Evolutionary conservation across 192 early-diverging fungal genomes (phyloP).

Genomic region (Backusella circina): DNA sequence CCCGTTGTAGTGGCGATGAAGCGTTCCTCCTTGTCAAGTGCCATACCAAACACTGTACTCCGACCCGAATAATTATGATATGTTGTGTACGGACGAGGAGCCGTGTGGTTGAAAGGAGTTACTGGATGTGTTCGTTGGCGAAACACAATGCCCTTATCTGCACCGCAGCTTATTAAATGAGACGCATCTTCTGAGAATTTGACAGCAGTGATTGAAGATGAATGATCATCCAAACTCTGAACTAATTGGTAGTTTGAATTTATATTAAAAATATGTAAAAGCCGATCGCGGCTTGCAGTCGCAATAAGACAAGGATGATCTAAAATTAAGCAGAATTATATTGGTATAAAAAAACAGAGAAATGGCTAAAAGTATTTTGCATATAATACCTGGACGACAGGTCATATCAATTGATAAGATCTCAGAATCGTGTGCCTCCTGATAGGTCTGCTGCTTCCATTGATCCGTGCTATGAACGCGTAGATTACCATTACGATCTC

Average conservation of each 20-base stretch:
- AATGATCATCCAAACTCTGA: conserved; percentile 83
- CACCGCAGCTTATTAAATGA: conserved; percentile 71
- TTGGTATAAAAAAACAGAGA: neutral
- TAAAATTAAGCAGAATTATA: neutral
- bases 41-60: conserved; percentile 74
- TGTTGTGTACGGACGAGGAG: conserved; percentile 34
- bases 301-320: conserved; percentile 55
- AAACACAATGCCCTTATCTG: conserved; percentile 82
- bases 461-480: conserved; percentile 58
- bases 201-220: conserved; percentile 75
- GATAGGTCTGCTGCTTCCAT: conserved; percentile 55
- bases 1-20: conserved; percentile 63
- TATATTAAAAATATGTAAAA: conserved; percentile 75
- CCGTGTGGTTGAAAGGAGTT: conserved; percentile 32
- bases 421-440: conserved; percentile 80
- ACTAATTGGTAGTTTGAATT: conserved; percentile 55
- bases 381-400: conserved; percentile 5
- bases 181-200: conserved; percentile 61
- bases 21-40: conserved; percentile 47
- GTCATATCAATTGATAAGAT: conserved; percentile 75
- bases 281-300: conserved; percentile 71
- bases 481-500: conserved; percentile 72
- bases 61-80: conserved; percentile 68
- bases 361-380: no score
- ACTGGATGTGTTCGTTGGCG: conserved; percentile 27